Base-by-base conservation (phyloP, 768 basidiomycete species). In the Strobilomyces echinocephalus region DNA sequence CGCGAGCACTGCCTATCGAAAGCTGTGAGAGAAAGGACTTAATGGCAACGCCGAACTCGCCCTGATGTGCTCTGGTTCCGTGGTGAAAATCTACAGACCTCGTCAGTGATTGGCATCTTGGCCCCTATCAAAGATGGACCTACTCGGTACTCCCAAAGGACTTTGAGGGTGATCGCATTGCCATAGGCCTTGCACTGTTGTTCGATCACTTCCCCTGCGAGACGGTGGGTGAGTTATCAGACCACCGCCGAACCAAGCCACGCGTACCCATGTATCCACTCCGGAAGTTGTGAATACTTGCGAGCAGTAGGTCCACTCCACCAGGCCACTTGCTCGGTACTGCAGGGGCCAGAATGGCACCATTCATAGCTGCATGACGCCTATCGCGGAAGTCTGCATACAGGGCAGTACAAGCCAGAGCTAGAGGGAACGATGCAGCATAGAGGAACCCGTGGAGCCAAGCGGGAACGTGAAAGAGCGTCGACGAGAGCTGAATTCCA, bases 31-130 rank as follows among this genome's bases (percentile, higher is more conserved):
- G 46, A 18, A 33, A 31, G n/a, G 16, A 15, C 9, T 34, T 3
- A 6, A 46, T 34, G 14, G 11, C 11, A 31, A 1, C 9, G 18
- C 12, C 16, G 24, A 18, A 33, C 57, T 52, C 48, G 63, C 72
- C 65, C 74, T 79, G 64, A 79, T 70, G 43, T 79, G 68, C 38
- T 77, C 76, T 5, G 80, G 80, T 50, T 81, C 79, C 8, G 60
- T 56, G 1, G 79, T 80, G 11, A 79, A 59, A 48, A 79, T 60
- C 77, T 79, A 50, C 8, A 28, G 20, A 35, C 33, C 6, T 33
- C 21, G 26, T 41, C 33, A 46, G 35, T 31, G 30, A 56, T 33
- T 31, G n/a, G 43, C 20, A 6, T 35, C 35, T n/a, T 40, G 28
- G 38, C 33, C 41, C n/a, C 49, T 39, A 56, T 49, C 46, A 31